Evolutionary conservation across 768 basidiomycete genomes (phyloP).

Genomic region (Clitopilus hobsonii): DNA sequence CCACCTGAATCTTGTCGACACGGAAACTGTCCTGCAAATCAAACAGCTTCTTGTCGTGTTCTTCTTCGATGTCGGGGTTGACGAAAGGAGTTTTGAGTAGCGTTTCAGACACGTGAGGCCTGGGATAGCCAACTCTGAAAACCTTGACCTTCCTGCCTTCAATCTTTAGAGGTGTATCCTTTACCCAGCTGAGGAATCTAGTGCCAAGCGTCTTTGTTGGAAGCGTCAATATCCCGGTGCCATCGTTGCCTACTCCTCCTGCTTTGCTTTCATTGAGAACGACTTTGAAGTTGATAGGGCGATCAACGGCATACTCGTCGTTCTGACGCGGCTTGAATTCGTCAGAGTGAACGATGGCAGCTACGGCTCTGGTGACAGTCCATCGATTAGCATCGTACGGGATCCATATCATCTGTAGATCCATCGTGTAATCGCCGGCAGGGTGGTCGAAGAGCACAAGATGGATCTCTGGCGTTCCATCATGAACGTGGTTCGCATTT

Average conservation of each 20-base stretch:
- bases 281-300: constrained; percentile 57
- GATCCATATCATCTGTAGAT: constrained; percentile 31
- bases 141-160: constrained; percentile 37
- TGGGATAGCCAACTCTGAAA: constrained; percentile 7
- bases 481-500: not conserved
- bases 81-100: constrained; percentile 54
- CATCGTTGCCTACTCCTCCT: constrained; percentile 53
- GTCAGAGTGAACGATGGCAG: constrained; percentile 51
- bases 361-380: constrained; percentile 54
- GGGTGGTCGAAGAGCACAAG: constrained; percentile 7
- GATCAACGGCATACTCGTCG: constrained; percentile 21
- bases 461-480: not conserved
- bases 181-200: constrained; percentile 43
- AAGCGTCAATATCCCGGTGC: constrained; percentile 38
- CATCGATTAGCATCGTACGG: constrained; percentile 42
- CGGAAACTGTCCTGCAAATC: constrained; percentile 46
- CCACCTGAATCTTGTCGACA: constrained; percentile 64
- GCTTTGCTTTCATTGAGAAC: constrained; percentile 41
- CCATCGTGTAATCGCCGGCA: constrained; percentile 21
- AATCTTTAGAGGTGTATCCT: constrained; percentile 36
- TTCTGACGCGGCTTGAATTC: constrained; percentile 36
- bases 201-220: constrained; percentile 31
- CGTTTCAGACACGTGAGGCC: constrained; percentile 20
- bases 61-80: constrained; percentile 48
- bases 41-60: constrained; percentile 37